phyloP scores from a whole-genome alignment of 2,329 filamentous ascomycete species.

The Emericellopsis cladophorae region DNA sequence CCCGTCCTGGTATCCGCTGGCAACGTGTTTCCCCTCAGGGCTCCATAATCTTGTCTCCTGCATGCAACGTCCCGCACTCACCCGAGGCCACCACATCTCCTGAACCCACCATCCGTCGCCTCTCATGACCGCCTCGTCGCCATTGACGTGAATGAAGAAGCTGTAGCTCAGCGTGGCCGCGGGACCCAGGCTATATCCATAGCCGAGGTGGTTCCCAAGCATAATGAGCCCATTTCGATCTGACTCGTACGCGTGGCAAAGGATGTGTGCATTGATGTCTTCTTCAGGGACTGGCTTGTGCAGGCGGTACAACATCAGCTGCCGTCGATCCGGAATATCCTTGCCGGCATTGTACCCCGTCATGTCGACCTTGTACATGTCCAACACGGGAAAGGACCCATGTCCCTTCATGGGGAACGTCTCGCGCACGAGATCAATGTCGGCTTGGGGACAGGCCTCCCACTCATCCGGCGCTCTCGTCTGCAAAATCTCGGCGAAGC shows the following conservation, averaged over 20 bases:
- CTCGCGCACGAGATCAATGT: constrained; percentile 26
- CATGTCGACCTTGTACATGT: constrained; percentile 45
- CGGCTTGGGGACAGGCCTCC: constrained; percentile 30
- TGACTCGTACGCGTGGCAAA: constrained; percentile 35
- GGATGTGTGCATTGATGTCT: constrained; percentile 30
- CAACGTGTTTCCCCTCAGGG: constrained; percentile 36
- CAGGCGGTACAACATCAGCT: constrained; percentile 36
- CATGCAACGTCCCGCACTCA: constrained; percentile 30
- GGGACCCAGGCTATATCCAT: constrained; percentile 25
- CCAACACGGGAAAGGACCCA: constrained; percentile 33
- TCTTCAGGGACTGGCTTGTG: constrained; percentile 25
- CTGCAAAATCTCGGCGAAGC: constrained; percentile 27
- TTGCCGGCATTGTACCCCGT: constrained; percentile 25
- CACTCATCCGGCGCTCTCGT: constrained; percentile 24
- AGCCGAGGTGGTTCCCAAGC: constrained; percentile 33
- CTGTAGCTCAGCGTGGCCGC: constrained; percentile 36
- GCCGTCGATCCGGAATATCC: constrained; percentile 28
- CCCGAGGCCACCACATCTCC: constrained; percentile 34
- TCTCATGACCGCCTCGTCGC: constrained; percentile 32
- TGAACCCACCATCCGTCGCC: constrained; percentile 40
- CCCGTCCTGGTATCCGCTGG: constrained; percentile 42
- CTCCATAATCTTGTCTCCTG: constrained; percentile 41
- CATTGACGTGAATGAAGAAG: constrained; percentile 39
- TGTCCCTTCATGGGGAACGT: constrained; percentile 21
- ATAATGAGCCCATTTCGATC: constrained; percentile 43